Evolutionary conservation across 805 yeast species (phyloP).

Genomic region (Candida cerambycidarum): DNA sequence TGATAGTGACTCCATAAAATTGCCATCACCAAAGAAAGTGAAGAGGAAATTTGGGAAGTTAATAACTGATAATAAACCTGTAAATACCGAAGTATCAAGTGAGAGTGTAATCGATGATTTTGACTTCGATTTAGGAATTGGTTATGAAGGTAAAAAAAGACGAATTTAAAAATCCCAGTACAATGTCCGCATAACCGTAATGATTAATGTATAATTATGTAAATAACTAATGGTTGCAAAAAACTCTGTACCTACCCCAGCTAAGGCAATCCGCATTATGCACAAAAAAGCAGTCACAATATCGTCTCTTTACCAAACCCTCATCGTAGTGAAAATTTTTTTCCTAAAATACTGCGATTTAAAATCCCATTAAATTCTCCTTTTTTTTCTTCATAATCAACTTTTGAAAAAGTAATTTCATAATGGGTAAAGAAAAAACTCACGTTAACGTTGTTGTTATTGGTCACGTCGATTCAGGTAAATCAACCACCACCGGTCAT

Average conservation of each 20-base stretch:
- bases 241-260: background rate
- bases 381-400: slow-evolving; percentile 1
- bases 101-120: slow-evolving; percentile 12
- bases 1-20: slow-evolving; percentile 21
- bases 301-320: slow-evolving; percentile 2
- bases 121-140: slow-evolving; percentile 13
- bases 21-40: slow-evolving; percentile 56
- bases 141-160: slow-evolving; percentile 11
- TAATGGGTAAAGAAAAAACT: slow-evolving; percentile 88
- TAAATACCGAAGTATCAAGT: background rate
- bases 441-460: slow-evolving; percentile 99
- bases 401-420: slow-evolving; percentile 10
- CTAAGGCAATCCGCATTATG: too few species aligned
- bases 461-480: slow-evolving; percentile 99
- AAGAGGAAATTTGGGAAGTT: slow-evolving; percentile 44
- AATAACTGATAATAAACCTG: slow-evolving; percentile 9
- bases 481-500: slow-evolving; percentile 98
- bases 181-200: too few species aligned
- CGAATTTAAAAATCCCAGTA: too few species aligned
- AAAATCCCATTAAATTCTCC: slow-evolving; percentile 8
- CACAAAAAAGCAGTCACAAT: slow-evolving; percentile 6
- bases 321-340: slow-evolving; percentile 8
- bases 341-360: slow-evolving; percentile 1
- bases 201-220: background rate
- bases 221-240: slow-evolving; percentile 5